These are phyloP conservation scores for Backusella tuberculispora DNA, from an alignment of 192 early-diverging fungal genomes.

Conservation along the genomic window DNA sequence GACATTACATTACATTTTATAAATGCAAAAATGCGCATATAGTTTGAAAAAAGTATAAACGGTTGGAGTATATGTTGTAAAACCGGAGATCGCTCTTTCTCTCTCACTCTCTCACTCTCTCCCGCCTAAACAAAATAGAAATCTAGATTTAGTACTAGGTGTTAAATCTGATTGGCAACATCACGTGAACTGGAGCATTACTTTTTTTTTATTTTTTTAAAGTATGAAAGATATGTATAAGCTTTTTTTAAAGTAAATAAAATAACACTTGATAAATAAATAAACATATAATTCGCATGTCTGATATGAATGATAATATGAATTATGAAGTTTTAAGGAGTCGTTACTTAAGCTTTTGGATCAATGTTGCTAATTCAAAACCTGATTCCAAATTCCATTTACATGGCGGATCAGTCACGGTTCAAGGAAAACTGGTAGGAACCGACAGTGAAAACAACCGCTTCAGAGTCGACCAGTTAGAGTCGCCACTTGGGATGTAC, in stretches of 20 bases:
- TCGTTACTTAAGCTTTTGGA: slow-evolving; percentile 56
- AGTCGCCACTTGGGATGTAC: slow-evolving; percentile 55
- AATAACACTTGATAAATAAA: slow-evolving; percentile 1
- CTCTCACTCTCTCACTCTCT: not conserved
- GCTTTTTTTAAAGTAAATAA: not conserved
- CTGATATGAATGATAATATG: not conserved
- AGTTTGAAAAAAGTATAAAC: not conserved
- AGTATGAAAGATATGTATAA: not conserved
- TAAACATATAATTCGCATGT: slow-evolving; percentile 15
- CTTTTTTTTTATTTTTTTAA: not conserved
- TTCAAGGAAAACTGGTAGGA: slow-evolving; percentile 47
- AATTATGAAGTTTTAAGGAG: slow-evolving; percentile 36
- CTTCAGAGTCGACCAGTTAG: slow-evolving; percentile 49
- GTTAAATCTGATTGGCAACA: not conserved
- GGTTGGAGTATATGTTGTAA: slow-evolving; percentile 11
- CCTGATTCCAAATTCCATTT: slow-evolving; percentile 38
- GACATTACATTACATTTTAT: slow-evolving; percentile 1
- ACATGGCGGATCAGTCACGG: slow-evolving; percentile 39
- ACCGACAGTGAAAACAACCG: slow-evolving; percentile 55
- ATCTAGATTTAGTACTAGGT: not conserved
- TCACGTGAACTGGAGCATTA: not conserved
- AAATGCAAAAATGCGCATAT: not conserved
- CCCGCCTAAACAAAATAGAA: not conserved
- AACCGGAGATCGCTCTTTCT: not conserved
- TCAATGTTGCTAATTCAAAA: slow-evolving; percentile 37